phyloP scores from a whole-genome alignment of 73 alveolate genomes.

The Paramecium octaurelia region DNA sequence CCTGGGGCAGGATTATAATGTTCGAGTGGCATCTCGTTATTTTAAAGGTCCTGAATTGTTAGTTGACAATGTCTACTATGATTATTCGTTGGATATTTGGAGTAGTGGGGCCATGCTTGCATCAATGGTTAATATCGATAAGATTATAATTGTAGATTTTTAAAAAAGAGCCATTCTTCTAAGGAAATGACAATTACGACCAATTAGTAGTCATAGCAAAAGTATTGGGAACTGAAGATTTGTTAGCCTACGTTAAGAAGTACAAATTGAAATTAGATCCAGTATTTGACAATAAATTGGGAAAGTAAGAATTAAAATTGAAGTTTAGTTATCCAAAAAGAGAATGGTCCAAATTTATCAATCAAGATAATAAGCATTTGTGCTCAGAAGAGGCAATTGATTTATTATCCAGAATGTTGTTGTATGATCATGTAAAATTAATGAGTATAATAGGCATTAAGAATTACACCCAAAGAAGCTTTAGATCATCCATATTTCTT shows the following conservation, averaged over 20 bases:
- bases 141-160: constrained; percentile 62
- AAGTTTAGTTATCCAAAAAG: constrained; percentile 43
- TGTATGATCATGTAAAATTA: constrained; percentile 84
- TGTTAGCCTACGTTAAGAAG: constrained; percentile 59
- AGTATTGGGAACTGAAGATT: constrained; percentile 91
- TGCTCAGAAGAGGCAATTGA: constrained; percentile 93
- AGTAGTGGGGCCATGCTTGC: constrained; percentile 92
- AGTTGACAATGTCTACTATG: constrained; percentile 82
- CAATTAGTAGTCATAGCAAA: constrained; percentile 94
- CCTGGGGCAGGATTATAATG: constrained; percentile 92
- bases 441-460: constrained; percentile 43
- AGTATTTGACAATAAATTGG: constrained; percentile 63
- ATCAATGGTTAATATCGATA: constrained; percentile 67
- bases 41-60: constrained; percentile 96
- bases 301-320: not conserved
- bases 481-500: constrained; percentile 93
- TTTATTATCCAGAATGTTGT: constrained; percentile 91
- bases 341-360: constrained; percentile 73
- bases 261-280: constrained; percentile 69
- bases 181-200: constrained; percentile 97
- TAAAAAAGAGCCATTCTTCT: constrained; percentile 96
- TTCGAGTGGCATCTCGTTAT: constrained; percentile 94
- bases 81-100: constrained; percentile 92
- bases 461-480: constrained; percentile 94
- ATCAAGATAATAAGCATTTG: constrained; percentile 82